A percentile compares a stretch with the other conserved stretches of the same genome.
Evolutionary conservation across 352 stramenopile genomes (phyloP).

Genomic region (Globisporangium sylvaticum): DNA sequence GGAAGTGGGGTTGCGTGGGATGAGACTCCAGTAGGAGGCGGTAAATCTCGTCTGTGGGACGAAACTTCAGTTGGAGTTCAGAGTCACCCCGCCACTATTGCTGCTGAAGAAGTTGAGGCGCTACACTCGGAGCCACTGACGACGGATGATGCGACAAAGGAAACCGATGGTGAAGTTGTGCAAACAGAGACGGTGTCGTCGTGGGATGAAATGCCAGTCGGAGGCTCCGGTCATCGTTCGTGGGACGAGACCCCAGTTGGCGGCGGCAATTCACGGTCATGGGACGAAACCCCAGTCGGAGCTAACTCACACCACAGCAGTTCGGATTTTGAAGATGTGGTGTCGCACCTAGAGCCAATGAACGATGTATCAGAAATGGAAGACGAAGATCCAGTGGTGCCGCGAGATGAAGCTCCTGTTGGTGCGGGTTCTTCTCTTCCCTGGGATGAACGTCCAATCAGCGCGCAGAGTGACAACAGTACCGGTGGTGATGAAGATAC

Average conservation of each 20-base stretch:
- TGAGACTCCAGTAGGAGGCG: neutral
- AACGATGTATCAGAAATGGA: neutral
- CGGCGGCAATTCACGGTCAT: neutral
- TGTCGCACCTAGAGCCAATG: neutral
- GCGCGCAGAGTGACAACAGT: neutral
- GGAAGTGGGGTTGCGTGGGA: neutral
- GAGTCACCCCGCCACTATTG: neutral
- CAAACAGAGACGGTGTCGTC: neutral
- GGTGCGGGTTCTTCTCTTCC: neutral
- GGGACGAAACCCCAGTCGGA: conserved; percentile 12
- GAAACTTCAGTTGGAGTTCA: conserved; percentile 2
- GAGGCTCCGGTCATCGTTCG: neutral
- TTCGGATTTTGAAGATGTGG: neutral
- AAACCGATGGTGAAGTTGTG: neutral
- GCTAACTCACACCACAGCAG: neutral
- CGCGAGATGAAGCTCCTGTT: neutral
- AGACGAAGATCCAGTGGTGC: neutral
- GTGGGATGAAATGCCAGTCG: conserved; percentile 9
- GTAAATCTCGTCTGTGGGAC: neutral
- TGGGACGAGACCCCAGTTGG: conserved; percentile 2
- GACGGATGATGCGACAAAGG: neutral
- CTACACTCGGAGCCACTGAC: neutral
- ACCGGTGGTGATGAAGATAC: neutral
- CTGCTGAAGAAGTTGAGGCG: neutral
- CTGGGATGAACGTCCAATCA: neutral